Conservation (phyloP, 2,329 filamentous ascomycete genomes). For the Diaporthe nobilis region DNA sequence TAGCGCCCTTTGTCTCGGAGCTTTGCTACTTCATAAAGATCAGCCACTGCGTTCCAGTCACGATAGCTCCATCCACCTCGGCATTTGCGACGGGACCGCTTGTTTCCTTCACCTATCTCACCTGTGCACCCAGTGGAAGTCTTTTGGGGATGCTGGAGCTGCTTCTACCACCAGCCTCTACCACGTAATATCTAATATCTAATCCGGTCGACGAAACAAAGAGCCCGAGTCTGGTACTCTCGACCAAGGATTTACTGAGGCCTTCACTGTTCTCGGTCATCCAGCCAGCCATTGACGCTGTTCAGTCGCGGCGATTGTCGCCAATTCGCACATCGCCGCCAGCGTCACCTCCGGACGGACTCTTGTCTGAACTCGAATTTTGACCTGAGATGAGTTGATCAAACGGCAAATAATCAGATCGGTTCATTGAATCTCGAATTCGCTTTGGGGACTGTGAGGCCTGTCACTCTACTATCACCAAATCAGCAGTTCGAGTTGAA, state of each 20-base stretch:
- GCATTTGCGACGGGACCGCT: slow-evolving; percentile 15
- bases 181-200: slow-evolving; percentile 49
- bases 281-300: slow-evolving; percentile 36
- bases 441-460: background rate
- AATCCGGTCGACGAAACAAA: slow-evolving; percentile 41
- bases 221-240: slow-evolving; percentile 47
- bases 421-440: background rate
- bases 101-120: background rate
- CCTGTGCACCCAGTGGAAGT: background rate
- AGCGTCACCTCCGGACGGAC: background rate
- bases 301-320: slow-evolving; percentile 14
- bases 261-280: slow-evolving; percentile 37
- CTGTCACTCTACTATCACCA: background rate
- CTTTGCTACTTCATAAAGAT: slow-evolving; percentile 26
- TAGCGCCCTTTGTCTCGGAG: slow-evolving; percentile 39
- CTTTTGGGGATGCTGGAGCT: slow-evolving; percentile 17
- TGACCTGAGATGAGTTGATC: slow-evolving; percentile 6
- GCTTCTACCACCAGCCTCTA: slow-evolving; percentile 44
- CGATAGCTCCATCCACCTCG: slow-evolving; percentile 29
- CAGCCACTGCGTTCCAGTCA: slow-evolving; percentile 39
- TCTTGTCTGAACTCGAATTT: background rate
- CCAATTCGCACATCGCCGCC: background rate
- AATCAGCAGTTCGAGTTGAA: background rate
- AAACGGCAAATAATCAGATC: background rate
- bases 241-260: slow-evolving; percentile 36